Evolutionary conservation across 31 red algal genomes (phyloP), one percentile per base, ranked within the genome.

Genomic region (Odonthalia washingtoniensis): DNA sequence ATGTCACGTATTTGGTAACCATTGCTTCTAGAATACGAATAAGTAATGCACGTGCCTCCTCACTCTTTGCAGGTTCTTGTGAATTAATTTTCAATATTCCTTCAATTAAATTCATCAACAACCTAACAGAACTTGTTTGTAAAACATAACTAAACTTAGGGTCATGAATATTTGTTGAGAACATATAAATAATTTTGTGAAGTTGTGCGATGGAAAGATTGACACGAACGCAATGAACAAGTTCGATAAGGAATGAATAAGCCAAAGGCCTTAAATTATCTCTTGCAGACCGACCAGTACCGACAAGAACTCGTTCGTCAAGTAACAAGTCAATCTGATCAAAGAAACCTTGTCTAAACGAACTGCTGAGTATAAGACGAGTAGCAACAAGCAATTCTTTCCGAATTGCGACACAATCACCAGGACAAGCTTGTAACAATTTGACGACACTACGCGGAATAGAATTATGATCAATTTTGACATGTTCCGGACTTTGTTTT

Each of bases 101-200:
- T 44, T 97, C 98, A 30, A 96, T 94, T 6, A 99, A 81, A 82
- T 97, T 99, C 16, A 95, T 87, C 49, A 99, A 83, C 28, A 99
- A 67, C 30, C 95, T 90, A 6, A 97, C 93, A n/a, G 95, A 95
- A 85, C 95, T 97, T 45, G 88, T 95, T 73, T 99, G 95, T 39
- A 99, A 83, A 21, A 78, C 40, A 62, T 91, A 93, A 64, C 69
- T 93, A 67, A 99, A 89, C 46, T 78, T 89, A 17, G 82, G 77
- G 74, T 99, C 98, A 85, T 97, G 93, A 74, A 99, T 72, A 89
- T 99, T 99, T 32, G 95, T 97, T 38, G 93, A 94, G 67, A 99
- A 99, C 36, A 99, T 69, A 40, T 78, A 95, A 40, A 99, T 91
- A 86, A 97, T 91, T 70, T 88, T 94, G 46, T 91, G 76, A 69